These are phyloP conservation scores for Martensiomyces pterosporus DNA, from an alignment of 192 early-diverging fungal species.

Conservation along the genomic window DNA sequence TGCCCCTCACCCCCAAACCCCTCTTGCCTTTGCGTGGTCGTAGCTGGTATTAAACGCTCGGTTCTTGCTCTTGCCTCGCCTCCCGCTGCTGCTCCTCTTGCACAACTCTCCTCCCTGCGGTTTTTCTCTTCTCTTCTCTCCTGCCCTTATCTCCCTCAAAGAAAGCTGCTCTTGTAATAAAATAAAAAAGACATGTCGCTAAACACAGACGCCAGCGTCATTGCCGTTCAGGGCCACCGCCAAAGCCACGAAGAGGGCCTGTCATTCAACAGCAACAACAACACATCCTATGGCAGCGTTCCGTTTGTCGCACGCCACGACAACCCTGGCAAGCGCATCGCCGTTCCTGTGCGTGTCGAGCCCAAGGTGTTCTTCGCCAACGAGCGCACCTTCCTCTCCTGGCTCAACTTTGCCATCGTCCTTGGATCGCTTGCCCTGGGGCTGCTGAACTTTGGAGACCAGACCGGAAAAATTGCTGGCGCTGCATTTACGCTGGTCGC, in stretches of 20 bases:
- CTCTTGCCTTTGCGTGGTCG: too few species aligned
- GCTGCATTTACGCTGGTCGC: slow-evolving; percentile 63
- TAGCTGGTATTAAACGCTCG: background rate
- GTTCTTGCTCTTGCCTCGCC: background rate
- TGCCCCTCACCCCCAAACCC: too few species aligned
- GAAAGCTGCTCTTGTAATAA: too few species aligned
- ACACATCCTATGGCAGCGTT: slow-evolving; percentile 32
- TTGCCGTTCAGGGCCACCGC: slow-evolving; percentile 44
- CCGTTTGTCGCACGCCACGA: slow-evolving; percentile 14
- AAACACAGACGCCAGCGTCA: slow-evolving; percentile 44
- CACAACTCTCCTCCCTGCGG: background rate
- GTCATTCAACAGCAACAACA: background rate
- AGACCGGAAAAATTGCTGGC: slow-evolving; percentile 63
- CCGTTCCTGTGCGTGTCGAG: slow-evolving; percentile 69
- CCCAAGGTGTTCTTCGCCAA: slow-evolving; percentile 96
- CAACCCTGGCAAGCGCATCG: slow-evolving; percentile 52
- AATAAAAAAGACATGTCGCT: slow-evolving; percentile 12
- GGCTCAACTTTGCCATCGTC: slow-evolving; percentile 80
- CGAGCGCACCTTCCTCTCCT: slow-evolving; percentile 88
- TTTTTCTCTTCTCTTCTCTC: slow-evolving; percentile 4
- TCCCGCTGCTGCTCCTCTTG: background rate
- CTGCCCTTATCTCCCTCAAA: too few species aligned
- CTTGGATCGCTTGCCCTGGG: slow-evolving; percentile 74
- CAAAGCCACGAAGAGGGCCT: slow-evolving; percentile 4
- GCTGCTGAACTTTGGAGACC: slow-evolving; percentile 79